Evolutionary conservation across 1,284 basidiomycete genomes (phyloP).

Genomic region (Flammula alnicola): DNA sequence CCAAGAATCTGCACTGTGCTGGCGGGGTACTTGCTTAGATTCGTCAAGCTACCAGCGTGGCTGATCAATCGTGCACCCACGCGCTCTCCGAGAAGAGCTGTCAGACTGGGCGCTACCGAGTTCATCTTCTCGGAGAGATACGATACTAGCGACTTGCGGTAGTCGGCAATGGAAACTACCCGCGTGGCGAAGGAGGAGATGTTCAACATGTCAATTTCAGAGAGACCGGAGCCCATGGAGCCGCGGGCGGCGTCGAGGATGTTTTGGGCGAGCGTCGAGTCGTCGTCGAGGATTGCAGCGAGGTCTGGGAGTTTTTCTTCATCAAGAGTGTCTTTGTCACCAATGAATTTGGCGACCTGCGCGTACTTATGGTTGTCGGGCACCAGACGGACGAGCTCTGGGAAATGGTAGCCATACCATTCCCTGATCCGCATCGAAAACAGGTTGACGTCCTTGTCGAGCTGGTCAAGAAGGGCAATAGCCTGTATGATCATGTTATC

Average conservation of each 20-base stretch:
- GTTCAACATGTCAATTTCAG: conserved; percentile 96
- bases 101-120: conserved; percentile 93
- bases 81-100: conserved; percentile 93
- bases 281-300: conserved; percentile 84
- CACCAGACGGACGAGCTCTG: conserved; percentile 94
- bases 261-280: conserved; percentile 89
- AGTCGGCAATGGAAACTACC: conserved; percentile 91
- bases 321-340: conserved; percentile 82
- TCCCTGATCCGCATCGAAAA: conserved; percentile 98
- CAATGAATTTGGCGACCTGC: conserved; percentile 86
- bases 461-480: conserved; percentile 96
- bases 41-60: conserved; percentile 97
- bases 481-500: conserved; percentile 99
- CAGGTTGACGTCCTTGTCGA: conserved; percentile 99
- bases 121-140: conserved; percentile 99
- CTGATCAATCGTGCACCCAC: conserved; percentile 96
- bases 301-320: conserved; percentile 86
- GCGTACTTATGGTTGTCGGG: conserved; percentile 97
- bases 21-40: conserved; percentile 97
- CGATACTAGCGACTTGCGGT: conserved; percentile 89
- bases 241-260: conserved; percentile 93
- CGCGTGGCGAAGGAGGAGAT: conserved; percentile 92
- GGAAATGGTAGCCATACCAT: conserved; percentile 99
- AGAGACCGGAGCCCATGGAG: conserved; percentile 94
- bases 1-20: conserved; percentile 98